phyloP scores from a whole-genome alignment of 2,329 filamentous ascomycete species.

The Phaeosphaeria sp. region DNA sequence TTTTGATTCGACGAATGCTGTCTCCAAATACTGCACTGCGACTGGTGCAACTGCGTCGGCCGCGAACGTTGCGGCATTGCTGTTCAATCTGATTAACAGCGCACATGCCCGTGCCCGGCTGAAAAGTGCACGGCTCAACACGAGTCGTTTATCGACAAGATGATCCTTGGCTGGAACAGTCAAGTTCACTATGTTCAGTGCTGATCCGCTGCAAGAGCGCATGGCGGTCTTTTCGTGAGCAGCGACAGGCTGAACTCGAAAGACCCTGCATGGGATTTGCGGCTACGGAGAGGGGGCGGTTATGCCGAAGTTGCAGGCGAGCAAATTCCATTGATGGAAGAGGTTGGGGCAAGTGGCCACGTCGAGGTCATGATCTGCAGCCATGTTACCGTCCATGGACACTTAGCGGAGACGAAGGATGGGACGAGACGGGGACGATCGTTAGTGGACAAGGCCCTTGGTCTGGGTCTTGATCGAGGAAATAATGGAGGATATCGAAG shows the following conservation, averaged over 20 bases:
- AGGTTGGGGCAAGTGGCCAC: background rate
- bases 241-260: background rate
- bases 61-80: no score
- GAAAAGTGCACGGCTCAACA: background rate
- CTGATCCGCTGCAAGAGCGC: background rate
- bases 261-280: background rate
- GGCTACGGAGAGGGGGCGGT: background rate
- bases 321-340: background rate
- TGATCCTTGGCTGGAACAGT: background rate
- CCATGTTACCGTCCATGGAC: background rate
- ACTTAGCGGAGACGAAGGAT: background rate
- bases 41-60: no score
- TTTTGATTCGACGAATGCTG: no score
- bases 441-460: background rate
- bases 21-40: no score
- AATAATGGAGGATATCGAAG: background rate
- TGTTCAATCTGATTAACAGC: background rate
- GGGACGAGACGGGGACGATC: background rate
- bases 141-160: background rate
- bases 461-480: background rate
- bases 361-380: slow-evolving; percentile 8
- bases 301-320: background rate
- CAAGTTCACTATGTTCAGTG: background rate
- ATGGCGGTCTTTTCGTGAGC: background rate
- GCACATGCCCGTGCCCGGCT: background rate